Evolutionary conservation across 371 early-diverging fungal genomes (phyloP).

Genomic region (Mucor velutinosus): DNA sequence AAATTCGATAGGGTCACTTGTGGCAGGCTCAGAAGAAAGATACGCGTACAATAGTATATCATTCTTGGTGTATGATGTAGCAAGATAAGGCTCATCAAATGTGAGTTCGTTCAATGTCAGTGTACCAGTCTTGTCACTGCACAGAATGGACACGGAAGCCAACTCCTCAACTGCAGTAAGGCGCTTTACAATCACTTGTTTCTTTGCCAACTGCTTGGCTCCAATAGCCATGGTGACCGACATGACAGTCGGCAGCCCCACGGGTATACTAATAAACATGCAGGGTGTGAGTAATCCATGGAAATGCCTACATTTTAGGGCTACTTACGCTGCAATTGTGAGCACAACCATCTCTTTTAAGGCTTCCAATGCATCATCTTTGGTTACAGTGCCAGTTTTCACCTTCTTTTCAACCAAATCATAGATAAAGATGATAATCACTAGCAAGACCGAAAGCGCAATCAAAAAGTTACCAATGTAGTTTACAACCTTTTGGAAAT

Average conservation of each 20-base stretch:
- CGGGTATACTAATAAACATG: slow-evolving; percentile 70
- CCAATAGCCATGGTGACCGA: slow-evolving; percentile 97
- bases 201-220: slow-evolving; percentile 88
- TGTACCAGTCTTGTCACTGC: slow-evolving; percentile 98
- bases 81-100: slow-evolving; percentile 86
- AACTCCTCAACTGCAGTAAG: slow-evolving; percentile 94
- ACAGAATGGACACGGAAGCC: no score
- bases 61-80: slow-evolving; percentile 69
- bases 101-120: slow-evolving; percentile 91
- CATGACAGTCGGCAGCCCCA: slow-evolving; percentile 95
- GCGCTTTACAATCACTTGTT: slow-evolving; percentile 94
- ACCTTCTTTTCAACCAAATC: slow-evolving; percentile 58
- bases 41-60: slow-evolving; percentile 87
- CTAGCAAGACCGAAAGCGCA: slow-evolving; percentile 78
- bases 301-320: not conserved
- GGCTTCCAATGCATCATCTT: slow-evolving; percentile 58
- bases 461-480: slow-evolving; percentile 93
- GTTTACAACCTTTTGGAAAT: slow-evolving; percentile 92
- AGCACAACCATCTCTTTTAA: slow-evolving; percentile 85
- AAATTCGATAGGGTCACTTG: slow-evolving; percentile 90
- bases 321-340: slow-evolving; percentile 85
- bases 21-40: slow-evolving; percentile 88
- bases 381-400: slow-evolving; percentile 32
- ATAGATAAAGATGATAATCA: slow-evolving; percentile 79
- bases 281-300: not conserved